Conservation (phyloP, 2,329 filamentous ascomycete genomes). For the Elsinoe necatrix region DNA sequence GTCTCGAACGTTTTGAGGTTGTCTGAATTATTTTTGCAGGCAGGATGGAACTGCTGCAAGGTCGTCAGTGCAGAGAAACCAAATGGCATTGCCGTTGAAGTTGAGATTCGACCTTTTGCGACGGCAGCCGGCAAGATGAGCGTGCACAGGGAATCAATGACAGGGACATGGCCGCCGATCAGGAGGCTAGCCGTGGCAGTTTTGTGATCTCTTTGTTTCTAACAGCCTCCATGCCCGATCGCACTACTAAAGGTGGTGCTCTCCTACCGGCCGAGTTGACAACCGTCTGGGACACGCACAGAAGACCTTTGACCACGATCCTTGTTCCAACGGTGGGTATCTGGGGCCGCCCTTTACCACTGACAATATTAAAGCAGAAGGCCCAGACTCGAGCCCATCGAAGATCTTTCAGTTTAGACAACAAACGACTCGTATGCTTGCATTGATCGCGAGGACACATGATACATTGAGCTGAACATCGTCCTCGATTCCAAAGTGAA, state of each 20-base stretch:
- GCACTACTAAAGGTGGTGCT: constrained; percentile 1
- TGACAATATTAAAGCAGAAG: neutral
- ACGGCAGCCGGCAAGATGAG: neutral
- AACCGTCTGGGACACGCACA: neutral
- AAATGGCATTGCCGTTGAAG: neutral
- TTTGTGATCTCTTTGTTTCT: constrained; percentile 3
- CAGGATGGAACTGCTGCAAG: neutral
- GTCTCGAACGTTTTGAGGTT: neutral
- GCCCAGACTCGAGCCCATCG: neutral
- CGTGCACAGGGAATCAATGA: neutral
- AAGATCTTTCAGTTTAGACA: neutral
- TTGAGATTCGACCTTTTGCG: constrained; percentile 4
- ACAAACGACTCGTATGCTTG: neutral
- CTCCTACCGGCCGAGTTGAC: neutral
- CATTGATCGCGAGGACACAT: no score
- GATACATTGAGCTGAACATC: no score
- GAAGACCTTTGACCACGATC: neutral
- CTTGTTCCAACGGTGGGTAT: neutral
- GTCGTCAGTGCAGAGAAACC: neutral
- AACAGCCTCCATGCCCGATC: neutral
- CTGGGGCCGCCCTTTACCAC: neutral
- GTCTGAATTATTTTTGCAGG: neutral
- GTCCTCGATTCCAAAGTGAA: no score
- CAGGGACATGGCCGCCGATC: constrained; percentile 7
- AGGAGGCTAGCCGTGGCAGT: constrained; percentile 5